phyloP scores from a whole-genome alignment of 2,329 filamentous ascomycete species.

The Didymella arachidicola region DNA sequence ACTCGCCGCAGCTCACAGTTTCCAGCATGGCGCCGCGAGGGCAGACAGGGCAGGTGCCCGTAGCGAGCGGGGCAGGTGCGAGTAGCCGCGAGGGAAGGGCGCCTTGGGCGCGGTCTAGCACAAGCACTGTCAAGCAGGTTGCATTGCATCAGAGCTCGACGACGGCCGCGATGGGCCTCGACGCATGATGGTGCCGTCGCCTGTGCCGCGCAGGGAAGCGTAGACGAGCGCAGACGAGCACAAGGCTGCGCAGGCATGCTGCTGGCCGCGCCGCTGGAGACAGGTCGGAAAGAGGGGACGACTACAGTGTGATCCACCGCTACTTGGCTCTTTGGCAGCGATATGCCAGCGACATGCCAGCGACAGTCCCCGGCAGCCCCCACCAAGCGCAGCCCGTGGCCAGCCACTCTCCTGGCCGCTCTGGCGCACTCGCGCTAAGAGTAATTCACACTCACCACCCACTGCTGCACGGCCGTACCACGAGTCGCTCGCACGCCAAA shows the following conservation, averaged over 20 bases:
- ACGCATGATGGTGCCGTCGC: conserved; percentile 23
- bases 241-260: conserved; percentile 10
- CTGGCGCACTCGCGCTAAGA: conserved; percentile 8
- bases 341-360: conserved; percentile 6
- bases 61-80: conserved; percentile 20
- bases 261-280: conserved; percentile 11
- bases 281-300: background rate
- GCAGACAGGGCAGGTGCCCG: conserved; percentile 13
- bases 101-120: conserved; percentile 6
- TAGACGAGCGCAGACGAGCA: background rate
- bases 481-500: conserved; percentile 34
- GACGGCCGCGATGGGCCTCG: conserved; percentile 20
- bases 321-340: conserved; percentile 9
- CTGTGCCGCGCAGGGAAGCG: conserved; percentile 12
- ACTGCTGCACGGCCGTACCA: conserved; percentile 28
- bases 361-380: too few relatives aligned
- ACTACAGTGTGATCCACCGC: conserved; percentile 20
- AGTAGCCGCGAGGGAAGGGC: conserved; percentile 17
- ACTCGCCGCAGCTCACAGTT: conserved; percentile 20
- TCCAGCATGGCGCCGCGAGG: conserved; percentile 13
- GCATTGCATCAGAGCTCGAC: conserved; percentile 9
- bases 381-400: conserved; percentile 6
- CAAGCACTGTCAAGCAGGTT: background rate
- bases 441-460: conserved; percentile 15
- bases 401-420: conserved; percentile 2